Conservation (phyloP, 2,329 filamentous ascomycete species). For the Chaetomium strumarium region DNA sequence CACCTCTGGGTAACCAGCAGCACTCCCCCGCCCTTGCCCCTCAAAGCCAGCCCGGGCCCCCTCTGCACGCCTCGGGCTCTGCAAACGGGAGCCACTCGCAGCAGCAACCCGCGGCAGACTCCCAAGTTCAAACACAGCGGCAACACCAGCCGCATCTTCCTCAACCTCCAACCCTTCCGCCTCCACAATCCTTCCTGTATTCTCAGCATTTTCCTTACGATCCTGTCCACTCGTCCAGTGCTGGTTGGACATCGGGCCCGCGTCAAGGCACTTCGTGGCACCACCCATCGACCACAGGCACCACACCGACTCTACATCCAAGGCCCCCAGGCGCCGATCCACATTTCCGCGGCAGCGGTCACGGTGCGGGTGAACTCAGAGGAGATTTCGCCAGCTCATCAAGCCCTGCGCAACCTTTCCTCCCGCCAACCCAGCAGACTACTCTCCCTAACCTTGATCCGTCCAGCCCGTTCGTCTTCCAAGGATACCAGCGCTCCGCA, state of each 20-base stretch:
- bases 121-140: constrained; percentile 1
- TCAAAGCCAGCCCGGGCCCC: neutral
- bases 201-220: constrained; percentile 8
- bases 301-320: neutral
- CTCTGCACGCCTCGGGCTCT: neutral
- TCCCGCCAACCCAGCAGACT: constrained; percentile 4
- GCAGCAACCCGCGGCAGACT: constrained; percentile 4
- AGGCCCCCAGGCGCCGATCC: constrained; percentile 1
- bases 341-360: neutral
- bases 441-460: constrained; percentile 5
- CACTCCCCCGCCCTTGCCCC: neutral
- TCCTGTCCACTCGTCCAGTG: constrained; percentile 5
- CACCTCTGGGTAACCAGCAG: neutral
- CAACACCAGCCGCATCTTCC: neutral
- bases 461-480: neutral
- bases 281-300: neutral
- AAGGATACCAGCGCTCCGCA: constrained; percentile 5
- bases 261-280: neutral
- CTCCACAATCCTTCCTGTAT: constrained; percentile 3
- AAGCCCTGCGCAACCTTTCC: constrained; percentile 8
- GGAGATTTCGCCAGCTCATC: no score
- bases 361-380: neutral
- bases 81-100: neutral
- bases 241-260: constrained; percentile 1
- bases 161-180: constrained; percentile 5